Conservation (phyloP, 2,329 filamentous ascomycete species). For the Xylaria sp. region DNA sequence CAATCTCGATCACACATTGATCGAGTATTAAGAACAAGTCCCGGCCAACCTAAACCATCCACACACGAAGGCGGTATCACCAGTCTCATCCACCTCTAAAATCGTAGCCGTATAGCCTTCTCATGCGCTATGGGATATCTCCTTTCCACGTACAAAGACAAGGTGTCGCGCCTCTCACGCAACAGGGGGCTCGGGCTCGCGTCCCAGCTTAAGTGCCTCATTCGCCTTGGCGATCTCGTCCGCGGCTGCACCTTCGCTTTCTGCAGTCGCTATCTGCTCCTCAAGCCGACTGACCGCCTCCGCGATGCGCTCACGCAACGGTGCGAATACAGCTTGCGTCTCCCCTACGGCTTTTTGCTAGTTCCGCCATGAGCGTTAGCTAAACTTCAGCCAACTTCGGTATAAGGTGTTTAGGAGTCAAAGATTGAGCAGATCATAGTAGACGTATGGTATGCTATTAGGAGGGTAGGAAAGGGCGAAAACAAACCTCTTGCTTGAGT, state of each 20-base stretch:
- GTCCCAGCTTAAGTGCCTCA: conserved; percentile 63
- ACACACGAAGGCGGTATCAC: background rate
- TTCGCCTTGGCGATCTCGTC: conserved; percentile 67
- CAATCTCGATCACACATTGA: background rate
- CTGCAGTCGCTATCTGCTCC: conserved; percentile 76
- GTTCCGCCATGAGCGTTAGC: conserved; percentile 16
- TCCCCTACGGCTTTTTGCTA: conserved; percentile 86
- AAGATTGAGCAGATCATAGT: background rate
- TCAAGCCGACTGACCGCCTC: conserved; percentile 79
- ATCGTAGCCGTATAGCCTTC: background rate
- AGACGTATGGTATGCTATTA: background rate
- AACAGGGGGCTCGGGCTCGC: conserved; percentile 51
- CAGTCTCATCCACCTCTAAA: background rate
- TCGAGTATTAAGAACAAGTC: background rate
- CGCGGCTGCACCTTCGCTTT: conserved; percentile 57
- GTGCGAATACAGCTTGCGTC: conserved; percentile 84
- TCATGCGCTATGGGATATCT: conserved; percentile 14
- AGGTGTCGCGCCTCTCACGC: conserved; percentile 32
- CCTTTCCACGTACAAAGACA: background rate
- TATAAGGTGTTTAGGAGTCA: background rate
- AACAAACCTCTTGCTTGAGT: conserved; percentile 84
- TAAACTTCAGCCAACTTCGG: background rate
- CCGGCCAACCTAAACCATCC: background rate
- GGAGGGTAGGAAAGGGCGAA: background rate
- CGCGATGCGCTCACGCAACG: conserved; percentile 75